Base-by-base conservation (phyloP, 2,329 filamentous ascomycete genomes). In the Rhexocercosporidium sp. region DNA sequence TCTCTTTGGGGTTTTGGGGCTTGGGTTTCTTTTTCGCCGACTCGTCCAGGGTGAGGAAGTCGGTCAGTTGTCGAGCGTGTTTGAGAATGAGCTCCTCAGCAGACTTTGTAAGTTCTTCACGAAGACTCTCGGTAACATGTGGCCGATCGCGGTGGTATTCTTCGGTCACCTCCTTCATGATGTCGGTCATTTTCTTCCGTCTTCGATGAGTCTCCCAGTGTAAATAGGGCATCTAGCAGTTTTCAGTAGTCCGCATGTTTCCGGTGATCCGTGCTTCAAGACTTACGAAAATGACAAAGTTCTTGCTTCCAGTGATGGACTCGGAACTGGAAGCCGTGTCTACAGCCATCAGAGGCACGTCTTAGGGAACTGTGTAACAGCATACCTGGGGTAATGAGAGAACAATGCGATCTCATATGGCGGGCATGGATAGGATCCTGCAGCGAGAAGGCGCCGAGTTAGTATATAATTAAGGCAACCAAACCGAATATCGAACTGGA, bases 151-250 rank as follows among this genome's bases (percentile, higher is more conserved):
- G 44, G 11, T 49, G 59, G 29, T 65, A 61, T 37, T 61, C 37
- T n/a, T 47, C 22, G 12, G 54, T 67, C 20, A 66, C 47, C 53
- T 64, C 62, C 20, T 62, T 60, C 27, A 70, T 63, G 3, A 68
- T 65, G 8, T 62, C 66, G 3, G 71, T 67, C 18, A 61, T 44
- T 59, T 63, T 34, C 66, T 68, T 22, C 62, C 68, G 25, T 59
- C 70, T 54, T 61, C 64, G 71, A 60, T 71, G 69, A 3, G 72
- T 76, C 60, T 75, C 74, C 75, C 75, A 76, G 46, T 76, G 74
- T 3, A 76, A 65, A 59, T 75, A 75, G 5, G 75, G 74, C 69
- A 76, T 71, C 74, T 76, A 54, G 14, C 6, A 3, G 18, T 1
- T 46, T 9, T 57, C n/a, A 53, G 34, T 34, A 39, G 44, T 44